Evolutionary conservation across 2,329 filamentous ascomycete genomes (phyloP).

Genomic region (Trichoderma afroharzianum): DNA sequence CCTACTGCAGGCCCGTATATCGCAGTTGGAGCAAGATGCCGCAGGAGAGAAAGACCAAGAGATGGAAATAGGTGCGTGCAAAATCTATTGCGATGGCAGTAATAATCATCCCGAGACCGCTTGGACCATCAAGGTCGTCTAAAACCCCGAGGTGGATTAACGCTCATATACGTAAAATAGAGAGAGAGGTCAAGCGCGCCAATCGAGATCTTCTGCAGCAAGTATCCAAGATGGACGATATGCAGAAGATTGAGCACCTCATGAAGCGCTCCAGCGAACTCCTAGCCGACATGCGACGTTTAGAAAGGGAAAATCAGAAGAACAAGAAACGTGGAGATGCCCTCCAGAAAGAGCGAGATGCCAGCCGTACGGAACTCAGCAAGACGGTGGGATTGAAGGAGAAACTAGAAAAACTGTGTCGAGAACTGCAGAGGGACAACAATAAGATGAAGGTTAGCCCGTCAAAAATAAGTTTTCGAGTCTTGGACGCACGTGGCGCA

Average conservation of each 20-base stretch:
- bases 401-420: slow-evolving; percentile 92
- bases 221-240: slow-evolving; percentile 85
- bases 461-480: not conserved
- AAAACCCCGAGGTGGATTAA: not conserved
- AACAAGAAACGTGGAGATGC: slow-evolving; percentile 94
- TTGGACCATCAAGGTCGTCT: not conserved
- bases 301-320: slow-evolving; percentile 91
- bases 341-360: slow-evolving; percentile 94
- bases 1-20: slow-evolving; percentile 87
- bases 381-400: slow-evolving; percentile 91
- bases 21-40: slow-evolving; percentile 88
- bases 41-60: slow-evolving; percentile 94
- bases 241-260: slow-evolving; percentile 86
- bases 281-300: slow-evolving; percentile 88
- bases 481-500: not conserved
- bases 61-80: slow-evolving; percentile 78
- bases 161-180: slow-evolving; percentile 40
- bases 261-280: slow-evolving; percentile 90
- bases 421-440: slow-evolving; percentile 93
- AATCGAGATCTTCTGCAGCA: slow-evolving; percentile 86
- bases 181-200: slow-evolving; percentile 90
- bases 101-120: not conserved
- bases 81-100: not conserved
- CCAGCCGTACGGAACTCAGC: slow-evolving; percentile 79
- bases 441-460: slow-evolving; percentile 85